A percentile compares a stretch with the other conserved stretches of the same genome.
These are phyloP conservation scores for Leucocoprinus gongylophorus DNA, from an alignment of 1,284 basidiomycete genomes.

Conservation along the genomic window DNA sequence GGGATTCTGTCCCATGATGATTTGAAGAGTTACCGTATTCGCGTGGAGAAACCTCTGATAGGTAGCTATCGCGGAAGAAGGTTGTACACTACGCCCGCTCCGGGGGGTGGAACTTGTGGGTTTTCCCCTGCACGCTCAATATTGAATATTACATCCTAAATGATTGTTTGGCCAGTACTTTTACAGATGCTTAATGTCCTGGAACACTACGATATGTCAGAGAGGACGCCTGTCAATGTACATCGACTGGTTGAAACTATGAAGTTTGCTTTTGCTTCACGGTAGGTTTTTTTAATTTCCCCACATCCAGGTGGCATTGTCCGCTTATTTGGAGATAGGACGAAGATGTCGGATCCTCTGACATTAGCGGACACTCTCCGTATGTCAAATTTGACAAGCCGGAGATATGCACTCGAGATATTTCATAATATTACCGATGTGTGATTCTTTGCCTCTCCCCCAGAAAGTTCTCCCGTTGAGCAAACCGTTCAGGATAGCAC, in stretches of 20 bases:
- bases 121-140: background rate
- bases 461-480: too few species aligned
- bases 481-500: constrained; percentile 55
- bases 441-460: constrained; percentile 21
- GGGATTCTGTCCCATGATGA: constrained; percentile 74
- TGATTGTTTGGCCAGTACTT: constrained; percentile 37
- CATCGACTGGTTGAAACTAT: constrained; percentile 73
- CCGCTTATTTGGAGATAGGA: constrained; percentile 37
- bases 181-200: constrained; percentile 77
- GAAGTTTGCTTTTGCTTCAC: constrained; percentile 77
- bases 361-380: constrained; percentile 51
- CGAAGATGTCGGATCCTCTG: constrained; percentile 72
- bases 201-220: constrained; percentile 54
- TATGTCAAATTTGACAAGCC: constrained; percentile 66
- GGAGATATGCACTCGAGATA: constrained; percentile 58
- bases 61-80: constrained; percentile 72
- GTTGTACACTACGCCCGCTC: constrained; percentile 80
- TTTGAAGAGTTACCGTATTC: constrained; percentile 62
- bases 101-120: constrained; percentile 68
- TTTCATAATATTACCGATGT: constrained; percentile 76
- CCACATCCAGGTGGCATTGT: constrained; percentile 1
- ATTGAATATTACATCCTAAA: background rate
- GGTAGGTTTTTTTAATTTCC: constrained; percentile 36
- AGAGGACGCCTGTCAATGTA: constrained; percentile 48
- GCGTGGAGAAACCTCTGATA: constrained; percentile 66